phyloP scores from a whole-genome alignment of 345 rosid genomes.

The Ceriops tagal region DNA sequence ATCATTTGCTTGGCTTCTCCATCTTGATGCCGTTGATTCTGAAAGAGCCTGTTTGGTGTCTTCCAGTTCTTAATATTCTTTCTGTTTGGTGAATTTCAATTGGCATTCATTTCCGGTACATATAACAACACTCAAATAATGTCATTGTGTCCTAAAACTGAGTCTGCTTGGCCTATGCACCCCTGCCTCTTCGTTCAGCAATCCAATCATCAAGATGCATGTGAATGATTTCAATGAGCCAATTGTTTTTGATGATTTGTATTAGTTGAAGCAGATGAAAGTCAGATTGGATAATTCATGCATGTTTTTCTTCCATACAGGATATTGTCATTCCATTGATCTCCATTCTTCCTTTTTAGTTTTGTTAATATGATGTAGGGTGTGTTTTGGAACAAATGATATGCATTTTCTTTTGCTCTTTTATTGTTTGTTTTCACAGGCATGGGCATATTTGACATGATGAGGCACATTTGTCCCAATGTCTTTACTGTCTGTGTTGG shows the following conservation, averaged over 20 bases:
- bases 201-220: neutral
- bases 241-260: neutral
- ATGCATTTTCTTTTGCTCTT: conserved; percentile 4
- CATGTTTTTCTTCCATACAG: conserved; percentile 38
- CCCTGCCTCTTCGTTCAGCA: too few relatives aligned
- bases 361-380: neutral
- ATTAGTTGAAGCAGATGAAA: neutral
- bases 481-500: conserved; percentile 97
- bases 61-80: neutral
- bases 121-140: too few relatives aligned
- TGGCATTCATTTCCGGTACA: too few relatives aligned
- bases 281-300: conserved; percentile 3
- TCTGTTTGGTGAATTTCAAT: neutral
- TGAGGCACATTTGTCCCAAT: conserved; percentile 92
- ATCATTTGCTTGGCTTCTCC: conserved; percentile 90
- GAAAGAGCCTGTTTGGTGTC: conserved; percentile 47
- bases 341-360: neutral
- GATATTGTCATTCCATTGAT: conserved; percentile 48
- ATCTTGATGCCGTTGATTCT: conserved; percentile 94
- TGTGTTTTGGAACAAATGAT: neutral
- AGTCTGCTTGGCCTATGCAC: too few relatives aligned
- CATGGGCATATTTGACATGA: conserved; percentile 92
- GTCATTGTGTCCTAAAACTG: too few relatives aligned
- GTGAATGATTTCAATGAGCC: neutral
- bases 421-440: conserved; percentile 39